These are phyloP conservation scores for Dactylonectria estremocensis DNA, from an alignment of 2,329 filamentous ascomycete genomes.

Conservation along the genomic window DNA sequence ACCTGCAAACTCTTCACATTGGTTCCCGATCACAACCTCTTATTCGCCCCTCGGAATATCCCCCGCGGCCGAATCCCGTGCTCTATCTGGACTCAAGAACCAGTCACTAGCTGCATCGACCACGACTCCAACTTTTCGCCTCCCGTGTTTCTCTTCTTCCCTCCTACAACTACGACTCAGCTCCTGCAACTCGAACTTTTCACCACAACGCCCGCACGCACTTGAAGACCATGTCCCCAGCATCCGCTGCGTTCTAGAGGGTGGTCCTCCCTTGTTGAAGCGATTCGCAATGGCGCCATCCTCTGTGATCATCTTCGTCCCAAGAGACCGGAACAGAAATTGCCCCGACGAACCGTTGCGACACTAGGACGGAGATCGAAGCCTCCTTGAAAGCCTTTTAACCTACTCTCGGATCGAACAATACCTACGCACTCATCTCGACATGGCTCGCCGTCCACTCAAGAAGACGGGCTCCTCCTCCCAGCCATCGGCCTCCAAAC, in stretches of 20 bases:
- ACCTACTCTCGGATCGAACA: background rate
- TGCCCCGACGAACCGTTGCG: constrained; percentile 7
- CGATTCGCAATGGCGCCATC: constrained; percentile 70
- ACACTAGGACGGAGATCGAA: constrained; percentile 5
- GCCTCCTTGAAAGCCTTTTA: background rate
- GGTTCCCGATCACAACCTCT: background rate
- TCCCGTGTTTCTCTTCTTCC: background rate
- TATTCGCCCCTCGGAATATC: background rate
- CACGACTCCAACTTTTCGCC: background rate
- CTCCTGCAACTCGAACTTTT: background rate
- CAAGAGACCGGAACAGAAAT: constrained; percentile 40
- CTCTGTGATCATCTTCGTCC: constrained; percentile 61
- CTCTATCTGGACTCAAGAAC: constrained; percentile 1
- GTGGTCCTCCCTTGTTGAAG: constrained; percentile 61
- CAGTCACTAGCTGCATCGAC: constrained; percentile 15
- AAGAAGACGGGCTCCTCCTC: constrained; percentile 35
- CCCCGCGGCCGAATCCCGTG: constrained; percentile 11
- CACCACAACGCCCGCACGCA: constrained; percentile 28
- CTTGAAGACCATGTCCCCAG: constrained; percentile 48
- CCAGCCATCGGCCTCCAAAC: background rate
- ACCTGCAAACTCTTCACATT: too few species aligned
- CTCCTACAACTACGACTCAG: constrained; percentile 18
- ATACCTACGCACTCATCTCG: constrained; percentile 14
- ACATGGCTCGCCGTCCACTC: constrained; percentile 44
- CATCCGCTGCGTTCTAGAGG: constrained; percentile 68